Evolutionary conservation across 768 basidiomycete genomes (phyloP).

Genomic region (Coprinopsis marcescibilis): DNA sequence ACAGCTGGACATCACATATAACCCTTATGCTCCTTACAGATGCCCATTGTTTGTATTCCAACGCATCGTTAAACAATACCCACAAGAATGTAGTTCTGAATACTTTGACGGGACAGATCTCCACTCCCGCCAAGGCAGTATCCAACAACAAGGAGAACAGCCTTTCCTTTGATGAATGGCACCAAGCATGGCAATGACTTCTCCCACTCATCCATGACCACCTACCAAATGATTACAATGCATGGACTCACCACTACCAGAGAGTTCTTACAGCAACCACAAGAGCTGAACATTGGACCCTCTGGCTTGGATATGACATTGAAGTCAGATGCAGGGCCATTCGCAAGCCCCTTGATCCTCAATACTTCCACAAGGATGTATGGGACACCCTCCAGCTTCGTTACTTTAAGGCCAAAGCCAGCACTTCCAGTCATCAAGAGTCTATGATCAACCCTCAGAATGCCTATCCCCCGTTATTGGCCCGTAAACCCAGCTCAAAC

Average conservation of each 20-base stretch:
- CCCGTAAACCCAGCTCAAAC: too few relatives aligned
- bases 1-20: constrained; percentile 16
- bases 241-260: constrained; percentile 15
- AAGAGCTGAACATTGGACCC: constrained; percentile 9
- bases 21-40: constrained; percentile 17
- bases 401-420: neutral
- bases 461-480: too few relatives aligned
- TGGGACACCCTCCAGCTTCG: constrained; percentile 13
- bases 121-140: constrained; percentile 10
- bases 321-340: constrained; percentile 10
- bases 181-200: constrained; percentile 17
- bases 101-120: constrained; percentile 4
- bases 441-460: neutral
- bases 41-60: constrained; percentile 9
- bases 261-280: constrained; percentile 9
- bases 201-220: constrained; percentile 11
- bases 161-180: constrained; percentile 19
- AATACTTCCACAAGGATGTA: constrained; percentile 1
- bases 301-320: constrained; percentile 15
- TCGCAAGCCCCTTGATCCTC: constrained; percentile 7
- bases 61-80: neutral
- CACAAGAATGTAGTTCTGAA: constrained; percentile 1
- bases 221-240: constrained; percentile 8
- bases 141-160: constrained; percentile 10
- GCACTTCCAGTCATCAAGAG: neutral